These are phyloP conservation scores for Aspergillus steynii DNA, from an alignment of 495 filamentous ascomycete species.

Conservation along the genomic window DNA sequence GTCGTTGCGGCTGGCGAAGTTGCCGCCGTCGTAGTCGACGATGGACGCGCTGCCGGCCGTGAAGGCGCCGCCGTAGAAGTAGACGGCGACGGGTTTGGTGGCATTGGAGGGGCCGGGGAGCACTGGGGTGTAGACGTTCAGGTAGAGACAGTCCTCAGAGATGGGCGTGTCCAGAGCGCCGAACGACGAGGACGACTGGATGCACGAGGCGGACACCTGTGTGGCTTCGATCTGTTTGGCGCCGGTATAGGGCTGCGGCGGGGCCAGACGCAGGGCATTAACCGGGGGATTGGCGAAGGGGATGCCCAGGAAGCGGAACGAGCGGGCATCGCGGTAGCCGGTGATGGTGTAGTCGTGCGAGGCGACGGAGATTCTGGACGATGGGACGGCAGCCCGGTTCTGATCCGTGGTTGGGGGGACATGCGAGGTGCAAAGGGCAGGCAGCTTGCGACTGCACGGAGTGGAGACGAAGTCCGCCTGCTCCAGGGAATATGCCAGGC, in stretches of 20 bases:
- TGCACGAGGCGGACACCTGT: slow-evolving; percentile 40
- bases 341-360: slow-evolving; percentile 24
- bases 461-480: slow-evolving; percentile 10
- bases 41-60: slow-evolving; percentile 38
- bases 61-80: slow-evolving; percentile 50
- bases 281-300: slow-evolving; percentile 49
- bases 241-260: slow-evolving; percentile 43
- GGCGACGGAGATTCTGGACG: slow-evolving; percentile 36
- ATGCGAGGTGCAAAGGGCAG: slow-evolving; percentile 28
- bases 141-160: slow-evolving; percentile 47
- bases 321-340: slow-evolving; percentile 53
- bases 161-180: slow-evolving; percentile 20
- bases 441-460: slow-evolving; percentile 19
- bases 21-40: slow-evolving; percentile 43
- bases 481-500: slow-evolving; percentile 20
- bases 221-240: slow-evolving; percentile 44
- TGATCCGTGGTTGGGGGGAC: slow-evolving; percentile 28
- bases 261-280: slow-evolving; percentile 39
- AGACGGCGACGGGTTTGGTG: slow-evolving; percentile 43
- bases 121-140: slow-evolving; percentile 37
- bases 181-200: slow-evolving; percentile 31
- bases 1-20: slow-evolving; percentile 47
- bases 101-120: slow-evolving; percentile 20
- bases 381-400: slow-evolving; percentile 17
- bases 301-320: slow-evolving; percentile 54